Evolutionary conservation across 768 basidiomycete genomes (phyloP).

Genomic region (Boletus sp.): DNA sequence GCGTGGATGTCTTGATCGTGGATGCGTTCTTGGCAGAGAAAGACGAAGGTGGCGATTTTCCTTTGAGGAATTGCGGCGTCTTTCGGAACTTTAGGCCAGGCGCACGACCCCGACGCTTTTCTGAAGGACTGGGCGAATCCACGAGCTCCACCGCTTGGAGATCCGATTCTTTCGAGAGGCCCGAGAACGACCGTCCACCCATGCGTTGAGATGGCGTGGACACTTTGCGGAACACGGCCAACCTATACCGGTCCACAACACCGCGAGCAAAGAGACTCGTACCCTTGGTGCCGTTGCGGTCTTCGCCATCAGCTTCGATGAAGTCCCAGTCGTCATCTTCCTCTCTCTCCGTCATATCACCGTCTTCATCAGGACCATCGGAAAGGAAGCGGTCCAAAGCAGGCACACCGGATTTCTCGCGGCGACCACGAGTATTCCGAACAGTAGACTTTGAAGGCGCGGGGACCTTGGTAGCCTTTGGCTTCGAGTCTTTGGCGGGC

Average conservation of each 20-base stretch:
- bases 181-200: slow-evolving; percentile 51
- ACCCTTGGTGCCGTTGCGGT: slow-evolving; percentile 76
- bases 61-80: slow-evolving; percentile 69
- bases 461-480: slow-evolving; percentile 23
- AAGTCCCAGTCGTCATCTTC: slow-evolving; percentile 93
- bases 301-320: slow-evolving; percentile 80
- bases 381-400: slow-evolving; percentile 74
- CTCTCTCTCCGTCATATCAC: slow-evolving; percentile 38
- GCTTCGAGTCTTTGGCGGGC: slow-evolving; percentile 34
- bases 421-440: slow-evolving; percentile 44
- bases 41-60: slow-evolving; percentile 58
- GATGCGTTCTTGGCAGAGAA: slow-evolving; percentile 33
- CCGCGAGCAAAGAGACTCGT: slow-evolving; percentile 88
- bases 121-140: slow-evolving; percentile 46
- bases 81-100: slow-evolving; percentile 71
- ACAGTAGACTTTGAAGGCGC: slow-evolving; percentile 15
- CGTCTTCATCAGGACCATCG: slow-evolving; percentile 48
- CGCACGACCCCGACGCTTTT: slow-evolving; percentile 65
- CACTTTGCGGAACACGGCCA: slow-evolving; percentile 85
- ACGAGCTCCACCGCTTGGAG: slow-evolving; percentile 35
- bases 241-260: slow-evolving; percentile 82
- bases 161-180: slow-evolving; percentile 56
- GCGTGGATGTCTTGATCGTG: slow-evolving; percentile 37
- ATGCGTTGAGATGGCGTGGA: slow-evolving; percentile 58
- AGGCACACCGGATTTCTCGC: slow-evolving; percentile 81